Evolutionary conservation across 2,329 filamentous ascomycete species (phyloP).

Genomic region (Orbilia javanica): DNA sequence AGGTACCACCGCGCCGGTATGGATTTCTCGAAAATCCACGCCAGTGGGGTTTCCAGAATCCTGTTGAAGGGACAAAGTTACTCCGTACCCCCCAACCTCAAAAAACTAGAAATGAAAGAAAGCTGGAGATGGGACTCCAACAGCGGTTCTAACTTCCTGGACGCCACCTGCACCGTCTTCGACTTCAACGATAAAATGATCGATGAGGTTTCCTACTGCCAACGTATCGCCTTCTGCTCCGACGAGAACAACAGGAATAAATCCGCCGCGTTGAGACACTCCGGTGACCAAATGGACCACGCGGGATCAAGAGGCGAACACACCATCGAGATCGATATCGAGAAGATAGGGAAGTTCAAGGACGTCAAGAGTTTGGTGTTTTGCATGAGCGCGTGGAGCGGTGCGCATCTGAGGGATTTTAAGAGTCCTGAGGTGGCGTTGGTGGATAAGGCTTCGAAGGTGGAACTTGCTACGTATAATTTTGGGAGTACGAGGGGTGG

Average conservation of each 20-base stretch:
- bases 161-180: constrained; percentile 46
- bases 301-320: constrained; percentile 18
- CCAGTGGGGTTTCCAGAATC: constrained; percentile 46
- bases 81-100: constrained; percentile 34
- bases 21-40: constrained; percentile 50
- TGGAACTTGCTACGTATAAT: constrained; percentile 51
- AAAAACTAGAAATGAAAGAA: constrained; percentile 53
- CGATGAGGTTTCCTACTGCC: constrained; percentile 35
- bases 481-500: constrained; percentile 38
- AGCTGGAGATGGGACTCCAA: constrained; percentile 46
- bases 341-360: background rate
- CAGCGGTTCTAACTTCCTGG: constrained; percentile 6
- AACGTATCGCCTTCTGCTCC: constrained; percentile 22
- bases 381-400: constrained; percentile 50
- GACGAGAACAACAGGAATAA: constrained; percentile 31
- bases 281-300: constrained; percentile 43
- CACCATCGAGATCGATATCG: constrained; percentile 44
- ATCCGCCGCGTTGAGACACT: constrained; percentile 37
- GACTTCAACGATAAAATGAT: constrained; percentile 21
- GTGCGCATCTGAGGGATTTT: constrained; percentile 22
- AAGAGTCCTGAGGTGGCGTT: constrained; percentile 47
- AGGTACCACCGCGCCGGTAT: constrained; percentile 43
- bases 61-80: constrained; percentile 50
- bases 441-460: constrained; percentile 35
- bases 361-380: constrained; percentile 51